Conservation (phyloP, 495 filamentous ascomycete species). For the Hypoxylon fuscum region DNA sequence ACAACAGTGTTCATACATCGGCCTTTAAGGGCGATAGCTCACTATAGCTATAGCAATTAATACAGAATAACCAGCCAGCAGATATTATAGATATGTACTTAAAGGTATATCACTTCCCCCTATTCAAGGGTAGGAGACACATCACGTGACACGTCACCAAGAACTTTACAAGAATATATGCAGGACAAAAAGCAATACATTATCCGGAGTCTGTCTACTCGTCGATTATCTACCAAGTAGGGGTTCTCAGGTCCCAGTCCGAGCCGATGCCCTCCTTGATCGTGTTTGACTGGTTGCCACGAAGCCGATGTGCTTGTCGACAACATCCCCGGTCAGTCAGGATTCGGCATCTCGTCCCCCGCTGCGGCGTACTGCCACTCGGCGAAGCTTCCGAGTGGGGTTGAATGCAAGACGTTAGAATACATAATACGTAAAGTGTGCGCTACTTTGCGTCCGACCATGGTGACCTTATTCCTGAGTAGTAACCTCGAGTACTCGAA, state of each 20-base stretch:
- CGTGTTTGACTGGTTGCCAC: not conserved
- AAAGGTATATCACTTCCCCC: no score
- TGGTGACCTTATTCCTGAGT: conserved; percentile 4
- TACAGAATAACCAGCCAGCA: no score
- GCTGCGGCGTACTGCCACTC: not conserved
- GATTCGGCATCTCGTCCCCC: not conserved
- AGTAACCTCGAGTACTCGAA: conserved; percentile 5
- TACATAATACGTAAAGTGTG: conserved; percentile 5
- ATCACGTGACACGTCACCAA: not conserved
- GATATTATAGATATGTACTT: no score
- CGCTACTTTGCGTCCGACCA: conserved; percentile 6
- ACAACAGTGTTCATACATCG: no score
- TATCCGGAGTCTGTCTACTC: conserved; percentile 21
- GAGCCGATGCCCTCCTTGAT: conserved; percentile 1
- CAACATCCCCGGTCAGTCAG: not conserved
- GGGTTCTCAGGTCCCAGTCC: conserved; percentile 1
- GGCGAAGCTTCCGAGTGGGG: conserved; percentile 6
- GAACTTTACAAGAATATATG: not conserved
- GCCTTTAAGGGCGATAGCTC: no score
- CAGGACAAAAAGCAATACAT: conserved; percentile 30
- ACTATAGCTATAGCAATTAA: no score
- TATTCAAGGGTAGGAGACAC: no score
- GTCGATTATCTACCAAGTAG: conserved; percentile 17
- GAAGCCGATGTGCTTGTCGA: conserved; percentile 8
- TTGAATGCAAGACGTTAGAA: conserved; percentile 4